Conservation (phyloP, 2,329 filamentous ascomycete genomes). For the Pezicula rhizophila region DNA sequence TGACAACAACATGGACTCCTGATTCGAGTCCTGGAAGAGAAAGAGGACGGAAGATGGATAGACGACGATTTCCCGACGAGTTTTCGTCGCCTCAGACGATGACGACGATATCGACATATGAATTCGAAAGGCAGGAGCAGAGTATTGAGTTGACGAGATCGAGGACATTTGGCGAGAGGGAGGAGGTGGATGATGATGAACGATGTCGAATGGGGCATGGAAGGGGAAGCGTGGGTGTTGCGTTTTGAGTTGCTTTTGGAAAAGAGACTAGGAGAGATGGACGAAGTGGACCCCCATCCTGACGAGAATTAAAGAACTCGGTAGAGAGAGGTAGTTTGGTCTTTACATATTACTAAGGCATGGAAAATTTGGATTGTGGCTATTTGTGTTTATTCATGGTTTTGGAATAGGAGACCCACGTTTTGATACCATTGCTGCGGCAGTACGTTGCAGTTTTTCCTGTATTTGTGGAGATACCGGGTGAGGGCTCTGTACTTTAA, state of each 20-base stretch:
- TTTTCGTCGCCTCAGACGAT: conserved; percentile 2
- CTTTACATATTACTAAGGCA: not conserved
- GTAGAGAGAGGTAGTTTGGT: too few species aligned
- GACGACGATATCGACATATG: conserved; percentile 27
- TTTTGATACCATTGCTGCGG: too few species aligned
- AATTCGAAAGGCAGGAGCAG: conserved; percentile 12
- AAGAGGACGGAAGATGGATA: conserved; percentile 2
- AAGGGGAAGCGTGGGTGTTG: conserved; percentile 38
- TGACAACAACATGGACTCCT: conserved; percentile 44
- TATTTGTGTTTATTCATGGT: too few species aligned
- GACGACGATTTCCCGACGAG: too few species aligned
- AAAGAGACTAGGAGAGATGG: too few species aligned
- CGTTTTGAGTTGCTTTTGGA: conserved; percentile 30
- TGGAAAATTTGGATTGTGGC: too few species aligned
- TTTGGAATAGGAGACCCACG: too few species aligned
- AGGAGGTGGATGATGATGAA: conserved; percentile 17
- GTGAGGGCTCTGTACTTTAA: too few species aligned
- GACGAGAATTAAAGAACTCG: too few species aligned
- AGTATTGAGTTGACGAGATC: conserved; percentile 16
- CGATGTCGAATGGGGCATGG: conserved; percentile 33
- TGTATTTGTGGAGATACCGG: too few species aligned
- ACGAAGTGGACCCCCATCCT: too few species aligned
- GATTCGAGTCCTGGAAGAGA: conserved; percentile 22
- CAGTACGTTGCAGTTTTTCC: too few species aligned
- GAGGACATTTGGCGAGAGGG: conserved; percentile 20